Evolutionary conservation across 2,329 filamentous ascomycete genomes (phyloP), one percentile per base, ranked within the genome.

Genomic region (Sordariomycetes sp.): DNA sequence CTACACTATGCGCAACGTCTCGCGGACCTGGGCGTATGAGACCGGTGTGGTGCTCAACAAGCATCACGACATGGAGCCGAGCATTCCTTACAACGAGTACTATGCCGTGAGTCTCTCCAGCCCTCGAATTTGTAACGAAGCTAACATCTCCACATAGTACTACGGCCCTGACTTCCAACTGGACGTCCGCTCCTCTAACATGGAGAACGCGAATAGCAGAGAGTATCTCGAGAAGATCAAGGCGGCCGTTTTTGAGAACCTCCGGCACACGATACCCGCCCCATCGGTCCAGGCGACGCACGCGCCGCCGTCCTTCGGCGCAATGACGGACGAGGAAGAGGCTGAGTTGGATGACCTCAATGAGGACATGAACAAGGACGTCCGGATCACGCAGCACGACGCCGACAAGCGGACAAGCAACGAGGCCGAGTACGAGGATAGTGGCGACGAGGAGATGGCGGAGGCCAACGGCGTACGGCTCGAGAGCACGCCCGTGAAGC

Each of bases 1-100:
- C 53, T 99, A 99, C 72, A 99, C 94, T 1, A 95, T 95, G 71
- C 86, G 94, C 61, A 99, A 99, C 63, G 94, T 99, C 12, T 92
- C 94, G 20, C 87, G 94, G 54, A 94, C 92, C 5, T 99, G 94
- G 94, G 91, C 91, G 7, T 95, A 92, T 68, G 94, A 99, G 72
- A 99, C 94, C 1, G 92, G 92, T 62, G 80, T 90, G 59, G 79
- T 97, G 10, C 89, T 96, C 22, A 89, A 89, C 32, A 83, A 91
- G 60, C 45, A 51, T 24, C 24, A 52, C 45, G 80, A 89, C 34
- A 89, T 97, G 79, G 79, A 83, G 12, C 79, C 86, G 5, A 85
- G 88, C n/a, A 77, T 97, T 48, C 92, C 92, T 0, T 97, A 90
- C 70, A 97, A 96, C 62, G 92, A 97, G 74, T 97, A 97, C 70